These are phyloP conservation scores for Ceratobasidium sp. DNA, from an alignment of 1,284 basidiomycete species.

Conservation along the genomic window DNA sequence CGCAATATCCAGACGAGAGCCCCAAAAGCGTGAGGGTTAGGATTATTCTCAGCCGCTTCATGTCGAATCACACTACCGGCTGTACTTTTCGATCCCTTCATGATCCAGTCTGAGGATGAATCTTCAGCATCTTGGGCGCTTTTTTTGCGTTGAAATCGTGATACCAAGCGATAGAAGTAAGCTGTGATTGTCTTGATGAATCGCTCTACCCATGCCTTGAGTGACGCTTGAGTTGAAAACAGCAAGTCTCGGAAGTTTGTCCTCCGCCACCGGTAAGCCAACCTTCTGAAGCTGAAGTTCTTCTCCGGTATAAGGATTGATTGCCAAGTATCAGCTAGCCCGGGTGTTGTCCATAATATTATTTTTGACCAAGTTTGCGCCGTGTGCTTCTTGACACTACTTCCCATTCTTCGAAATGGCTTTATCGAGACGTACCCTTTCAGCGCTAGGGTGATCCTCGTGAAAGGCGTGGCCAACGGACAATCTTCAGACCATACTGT, in stretches of 20 bases:
- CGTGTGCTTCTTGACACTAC: neutral
- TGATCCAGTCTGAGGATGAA: neutral
- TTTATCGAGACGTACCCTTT: neutral
- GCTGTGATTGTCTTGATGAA: neutral
- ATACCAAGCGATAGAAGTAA: neutral
- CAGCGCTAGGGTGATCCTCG: neutral
- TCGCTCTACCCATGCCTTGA: neutral
- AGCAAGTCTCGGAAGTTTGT: neutral
- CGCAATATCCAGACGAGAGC: constrained; percentile 4
- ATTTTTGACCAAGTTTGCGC: neutral
- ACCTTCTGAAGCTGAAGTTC: neutral
- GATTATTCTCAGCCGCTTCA: no score
- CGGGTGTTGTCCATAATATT: neutral
- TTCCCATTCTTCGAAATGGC: neutral
- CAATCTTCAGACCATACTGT: neutral
- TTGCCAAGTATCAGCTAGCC: neutral
- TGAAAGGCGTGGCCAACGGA: constrained; percentile 15
- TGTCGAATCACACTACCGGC: neutral
- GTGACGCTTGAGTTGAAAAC: neutral
- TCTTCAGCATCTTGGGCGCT: neutral
- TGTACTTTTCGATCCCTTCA: neutral
- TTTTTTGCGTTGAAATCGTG: neutral
- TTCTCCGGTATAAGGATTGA: neutral
- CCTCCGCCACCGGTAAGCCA: neutral
- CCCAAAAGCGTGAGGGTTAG: neutral